phyloP scores from a whole-genome alignment of 106 monocot genomes.

The Platanthera zijinensis region DNA sequence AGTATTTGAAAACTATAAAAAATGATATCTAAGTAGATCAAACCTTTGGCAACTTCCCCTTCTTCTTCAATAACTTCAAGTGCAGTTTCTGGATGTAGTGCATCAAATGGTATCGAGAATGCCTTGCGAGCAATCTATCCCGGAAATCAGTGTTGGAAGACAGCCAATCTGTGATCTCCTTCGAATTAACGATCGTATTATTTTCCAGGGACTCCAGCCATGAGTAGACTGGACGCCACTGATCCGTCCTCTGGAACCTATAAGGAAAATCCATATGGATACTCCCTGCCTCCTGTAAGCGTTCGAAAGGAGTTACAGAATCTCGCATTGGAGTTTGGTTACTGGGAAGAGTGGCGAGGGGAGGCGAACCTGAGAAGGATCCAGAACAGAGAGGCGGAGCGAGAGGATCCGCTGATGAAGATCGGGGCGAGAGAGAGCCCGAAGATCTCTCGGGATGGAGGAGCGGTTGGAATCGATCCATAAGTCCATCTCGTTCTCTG shows the following conservation, averaged over 20 bases:
- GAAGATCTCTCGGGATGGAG: conserved; percentile 17
- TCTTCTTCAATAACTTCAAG: conserved; percentile 60
- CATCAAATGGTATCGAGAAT: conserved; percentile 66
- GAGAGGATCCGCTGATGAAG: conserved; percentile 29
- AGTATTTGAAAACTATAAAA: background rate
- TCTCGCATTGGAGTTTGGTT: too few relatives aligned
- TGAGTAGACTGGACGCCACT: conserved; percentile 61
- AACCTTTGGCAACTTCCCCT: conserved; percentile 67
- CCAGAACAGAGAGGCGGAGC: background rate
- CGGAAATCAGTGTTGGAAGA: conserved; percentile 32
- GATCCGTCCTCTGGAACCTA: conserved; percentile 66
- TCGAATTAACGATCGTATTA: conserved; percentile 32
- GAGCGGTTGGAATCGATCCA: conserved; percentile 27
- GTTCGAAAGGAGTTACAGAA: background rate
- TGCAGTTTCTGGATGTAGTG: conserved; percentile 76
- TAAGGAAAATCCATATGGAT: conserved; percentile 29
- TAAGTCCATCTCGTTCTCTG: conserved; percentile 17
- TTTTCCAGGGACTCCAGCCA: conserved; percentile 68
- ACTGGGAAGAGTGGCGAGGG: background rate
- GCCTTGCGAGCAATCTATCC: conserved; percentile 41
- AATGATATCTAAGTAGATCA: background rate
- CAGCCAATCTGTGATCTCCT: conserved; percentile 60
- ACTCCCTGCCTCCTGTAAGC: conserved; percentile 2
- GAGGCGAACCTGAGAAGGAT: conserved; percentile 5
- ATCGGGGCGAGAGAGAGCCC: conserved; percentile 24